Conservation (phyloP, 2,329 filamentous ascomycete genomes). For the Arthrobotrys conoides region DNA sequence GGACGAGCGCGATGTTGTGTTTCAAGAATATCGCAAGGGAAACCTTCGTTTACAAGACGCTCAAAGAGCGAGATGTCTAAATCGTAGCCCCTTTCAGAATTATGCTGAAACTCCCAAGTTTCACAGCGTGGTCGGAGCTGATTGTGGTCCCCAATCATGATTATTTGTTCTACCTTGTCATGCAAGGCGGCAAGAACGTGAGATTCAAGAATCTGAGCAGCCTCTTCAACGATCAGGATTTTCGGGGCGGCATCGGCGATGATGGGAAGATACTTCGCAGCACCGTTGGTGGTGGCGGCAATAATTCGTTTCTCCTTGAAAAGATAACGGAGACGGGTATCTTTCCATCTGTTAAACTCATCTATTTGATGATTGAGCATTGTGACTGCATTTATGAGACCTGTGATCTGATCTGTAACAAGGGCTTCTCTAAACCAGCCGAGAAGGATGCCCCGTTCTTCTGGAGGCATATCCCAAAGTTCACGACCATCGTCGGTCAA, state of each 20-base stretch:
- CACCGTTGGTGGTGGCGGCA: slow-evolving; percentile 79
- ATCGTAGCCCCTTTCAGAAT: slow-evolving; percentile 77
- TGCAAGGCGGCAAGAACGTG: slow-evolving; percentile 76
- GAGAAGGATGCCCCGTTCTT: slow-evolving; percentile 66
- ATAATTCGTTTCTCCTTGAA: slow-evolving; percentile 75
- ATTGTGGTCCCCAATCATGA: slow-evolving; percentile 81
- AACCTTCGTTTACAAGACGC: slow-evolving; percentile 73
- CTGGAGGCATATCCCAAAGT: slow-evolving; percentile 72
- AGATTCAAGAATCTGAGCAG: slow-evolving; percentile 79
- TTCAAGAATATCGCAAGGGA: slow-evolving; percentile 71
- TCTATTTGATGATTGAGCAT: slow-evolving; percentile 69
- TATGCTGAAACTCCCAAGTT: slow-evolving; percentile 74
- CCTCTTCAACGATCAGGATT: slow-evolving; percentile 79
- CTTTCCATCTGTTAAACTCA: slow-evolving; percentile 69
- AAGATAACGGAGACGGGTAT: slow-evolving; percentile 67
- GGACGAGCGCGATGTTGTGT: slow-evolving; percentile 79
- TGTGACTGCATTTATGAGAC: slow-evolving; percentile 67
- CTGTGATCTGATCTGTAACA: slow-evolving; percentile 70
- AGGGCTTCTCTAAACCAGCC: slow-evolving; percentile 69
- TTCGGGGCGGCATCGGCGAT: slow-evolving; percentile 73
- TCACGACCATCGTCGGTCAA: slow-evolving; percentile 60
- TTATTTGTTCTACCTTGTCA: slow-evolving; percentile 73
- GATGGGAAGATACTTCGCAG: slow-evolving; percentile 74
- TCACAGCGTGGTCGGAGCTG: slow-evolving; percentile 79
- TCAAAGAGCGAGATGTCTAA: slow-evolving; percentile 78